Evolutionary conservation across 345 rosid species (phyloP), one percentile per base, ranked within the genome.

Genomic region (Euclidium syriacum): DNA sequence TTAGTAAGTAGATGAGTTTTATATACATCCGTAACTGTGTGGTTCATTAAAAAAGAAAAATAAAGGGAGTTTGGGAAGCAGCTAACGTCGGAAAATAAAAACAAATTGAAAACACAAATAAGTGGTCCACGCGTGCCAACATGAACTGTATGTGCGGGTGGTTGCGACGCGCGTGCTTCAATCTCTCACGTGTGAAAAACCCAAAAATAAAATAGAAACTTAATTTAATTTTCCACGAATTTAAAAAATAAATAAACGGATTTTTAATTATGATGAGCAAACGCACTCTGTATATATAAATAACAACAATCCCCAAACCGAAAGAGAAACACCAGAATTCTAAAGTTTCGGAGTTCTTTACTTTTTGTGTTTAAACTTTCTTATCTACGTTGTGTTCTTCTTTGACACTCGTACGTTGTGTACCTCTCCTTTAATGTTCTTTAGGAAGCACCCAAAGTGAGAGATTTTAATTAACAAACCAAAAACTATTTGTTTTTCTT

Each of bases 71-170:
- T n/a, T n/a, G n/a, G n/a, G n/a, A n/a, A n/a, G n/a, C n/a, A n/a
- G n/a, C n/a, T n/a, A n/a, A n/a, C n/a, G n/a, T n/a, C 7, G 16
- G 3, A 47, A 44, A 17, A n/a, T 14, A 2, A 29, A 41, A 58
- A 55, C 5, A 55, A 38, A 36, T 7, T 8, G 12, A 33, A 25
- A 46, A 44, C 65, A 71, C 15, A 51, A 69, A 38, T 59, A 65
- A 79, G 80, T 73, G 85, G 83, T 75, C 85, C 85, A 67, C 80
- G 84, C 85, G 88, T 80, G 78, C 81, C 81, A 78, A 77, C 49
- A 19, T 46, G 60, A 60, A 75, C 51, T 75, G 76, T 54, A 29
- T 65, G 78, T 65, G 72, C 38, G 59, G 58, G 67, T 49, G 58
- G 50, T 19, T 30, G 35, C 68, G 41, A 56, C 65, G 77, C 73